Evolutionary conservation across 176 grass and related monocot species (phyloP).

Genomic region (Oryza meridionalis): DNA sequence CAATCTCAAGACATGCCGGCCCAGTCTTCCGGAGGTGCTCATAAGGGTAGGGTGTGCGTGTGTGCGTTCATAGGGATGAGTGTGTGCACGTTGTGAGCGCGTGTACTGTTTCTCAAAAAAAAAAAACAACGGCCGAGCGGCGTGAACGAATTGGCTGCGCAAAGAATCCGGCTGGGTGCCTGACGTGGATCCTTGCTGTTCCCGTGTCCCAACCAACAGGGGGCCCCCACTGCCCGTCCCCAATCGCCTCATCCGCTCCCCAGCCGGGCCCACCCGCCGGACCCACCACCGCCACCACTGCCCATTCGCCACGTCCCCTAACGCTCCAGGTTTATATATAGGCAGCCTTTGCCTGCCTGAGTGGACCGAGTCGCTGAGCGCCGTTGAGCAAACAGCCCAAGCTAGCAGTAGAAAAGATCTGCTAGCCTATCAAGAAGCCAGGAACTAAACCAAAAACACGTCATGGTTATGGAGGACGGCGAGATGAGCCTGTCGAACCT

Average conservation of each 20-base stretch:
- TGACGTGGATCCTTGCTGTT: conserved; percentile 72
- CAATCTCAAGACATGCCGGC: no score
- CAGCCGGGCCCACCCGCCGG: background rate
- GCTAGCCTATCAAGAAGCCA: conserved; percentile 4
- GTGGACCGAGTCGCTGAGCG: background rate
- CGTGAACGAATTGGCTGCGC: background rate
- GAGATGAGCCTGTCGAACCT: conserved; percentile 72
- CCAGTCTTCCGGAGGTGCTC: no score
- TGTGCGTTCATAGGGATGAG: no score
- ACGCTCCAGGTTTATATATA: conserved; percentile 31
- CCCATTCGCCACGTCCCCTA: conserved; percentile 45
- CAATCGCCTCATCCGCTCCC: conserved; percentile 32
- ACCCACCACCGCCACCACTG: conserved; percentile 29
- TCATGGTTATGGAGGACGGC: conserved; percentile 44
- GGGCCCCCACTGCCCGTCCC: conserved; percentile 4
- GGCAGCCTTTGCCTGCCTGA: background rate
- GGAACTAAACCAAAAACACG: background rate
- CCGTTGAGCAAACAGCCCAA: background rate
- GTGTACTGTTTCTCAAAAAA: no score
- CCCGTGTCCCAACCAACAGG: conserved; percentile 36
- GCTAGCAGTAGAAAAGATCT: background rate
- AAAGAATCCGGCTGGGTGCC: conserved; percentile 39
- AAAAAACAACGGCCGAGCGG: background rate
- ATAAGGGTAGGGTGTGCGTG: no score
- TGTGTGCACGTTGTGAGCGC: no score